phyloP scores from a whole-genome alignment of 2,329 filamentous ascomycete genomes.

The Penicillium oxalicum region DNA sequence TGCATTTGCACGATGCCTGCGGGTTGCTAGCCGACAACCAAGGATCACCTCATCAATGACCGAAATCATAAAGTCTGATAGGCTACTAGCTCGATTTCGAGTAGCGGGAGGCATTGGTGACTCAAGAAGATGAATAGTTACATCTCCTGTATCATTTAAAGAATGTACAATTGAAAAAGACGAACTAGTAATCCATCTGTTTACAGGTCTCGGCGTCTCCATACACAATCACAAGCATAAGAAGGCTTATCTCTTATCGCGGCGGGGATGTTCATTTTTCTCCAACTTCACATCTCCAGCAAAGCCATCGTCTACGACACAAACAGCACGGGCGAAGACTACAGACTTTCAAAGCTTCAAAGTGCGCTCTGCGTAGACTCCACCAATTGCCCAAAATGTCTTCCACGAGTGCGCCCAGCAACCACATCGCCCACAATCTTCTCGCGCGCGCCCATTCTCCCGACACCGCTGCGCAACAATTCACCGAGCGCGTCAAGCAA shows the following conservation, averaged over 20 bases:
- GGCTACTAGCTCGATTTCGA: constrained; percentile 18
- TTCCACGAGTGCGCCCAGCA: constrained; percentile 18
- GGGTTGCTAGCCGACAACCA: constrained; percentile 21
- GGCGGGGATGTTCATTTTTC: constrained; percentile 16
- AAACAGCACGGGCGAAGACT: too few relatives aligned
- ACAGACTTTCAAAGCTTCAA: too few relatives aligned
- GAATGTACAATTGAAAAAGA: too few relatives aligned
- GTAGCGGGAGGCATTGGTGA: background rate
- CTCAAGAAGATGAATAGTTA: too few relatives aligned
- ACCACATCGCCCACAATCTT: constrained; percentile 55
- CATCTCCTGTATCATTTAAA: too few relatives aligned
- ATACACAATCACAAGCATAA: too few relatives aligned
- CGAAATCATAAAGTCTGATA: constrained; percentile 17
- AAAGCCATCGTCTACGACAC: constrained; percentile 1
- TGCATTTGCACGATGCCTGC: constrained; percentile 29
- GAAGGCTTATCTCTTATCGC: constrained; percentile 11
- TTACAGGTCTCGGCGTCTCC: too few relatives aligned
- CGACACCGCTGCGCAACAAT: constrained; percentile 63
- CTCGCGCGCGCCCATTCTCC: constrained; percentile 75
- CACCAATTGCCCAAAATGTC: constrained; percentile 12
- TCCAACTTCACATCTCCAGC: constrained; percentile 1
- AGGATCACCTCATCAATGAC: constrained; percentile 19
- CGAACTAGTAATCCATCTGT: background rate
- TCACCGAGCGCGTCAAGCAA: constrained; percentile 73
- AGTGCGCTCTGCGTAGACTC: background rate